phyloP scores from a whole-genome alignment of 2,329 filamentous ascomycete genomes.

The Ceratocystis destructans region DNA sequence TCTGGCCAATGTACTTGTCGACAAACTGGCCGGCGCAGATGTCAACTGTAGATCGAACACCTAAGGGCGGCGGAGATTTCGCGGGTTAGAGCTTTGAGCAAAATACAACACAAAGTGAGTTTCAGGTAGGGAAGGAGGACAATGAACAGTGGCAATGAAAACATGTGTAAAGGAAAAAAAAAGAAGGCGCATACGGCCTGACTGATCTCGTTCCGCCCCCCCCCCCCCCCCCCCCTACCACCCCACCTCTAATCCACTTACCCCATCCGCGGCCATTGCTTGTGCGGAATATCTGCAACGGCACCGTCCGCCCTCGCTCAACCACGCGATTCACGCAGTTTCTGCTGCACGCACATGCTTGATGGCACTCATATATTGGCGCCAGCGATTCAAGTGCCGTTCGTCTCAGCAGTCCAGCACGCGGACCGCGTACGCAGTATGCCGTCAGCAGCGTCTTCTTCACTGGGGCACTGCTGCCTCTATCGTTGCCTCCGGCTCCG shows the following conservation, averaged over 20 bases:
- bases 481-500: conserved; percentile 21
- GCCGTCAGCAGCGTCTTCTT: conserved; percentile 36
- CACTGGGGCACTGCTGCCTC: conserved; percentile 4
- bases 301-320: conserved; percentile 55
- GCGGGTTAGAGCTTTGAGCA: neutral
- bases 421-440: conserved; percentile 45
- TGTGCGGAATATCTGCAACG: conserved; percentile 66
- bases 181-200: neutral
- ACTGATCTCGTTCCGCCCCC: neutral
- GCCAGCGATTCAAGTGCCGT: conserved; percentile 39
- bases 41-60: conserved; percentile 49
- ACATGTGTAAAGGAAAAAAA: neutral
- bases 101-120: neutral
- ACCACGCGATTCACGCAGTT: conserved; percentile 64
- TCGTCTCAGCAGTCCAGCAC: conserved; percentile 39
- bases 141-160: neutral
- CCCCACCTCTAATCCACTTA: conserved; percentile 27
- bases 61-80: conserved; percentile 26
- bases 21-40: conserved; percentile 64
- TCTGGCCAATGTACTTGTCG: conserved; percentile 62
- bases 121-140: neutral
- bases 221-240: too few relatives aligned
- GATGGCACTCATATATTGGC: conserved; percentile 71
- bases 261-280: conserved; percentile 57
- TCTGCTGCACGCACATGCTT: conserved; percentile 49